These are phyloP conservation scores for Stephanodiscus minutulus DNA, from an alignment of 108 stramenopile species.

Conservation along the genomic window DNA sequence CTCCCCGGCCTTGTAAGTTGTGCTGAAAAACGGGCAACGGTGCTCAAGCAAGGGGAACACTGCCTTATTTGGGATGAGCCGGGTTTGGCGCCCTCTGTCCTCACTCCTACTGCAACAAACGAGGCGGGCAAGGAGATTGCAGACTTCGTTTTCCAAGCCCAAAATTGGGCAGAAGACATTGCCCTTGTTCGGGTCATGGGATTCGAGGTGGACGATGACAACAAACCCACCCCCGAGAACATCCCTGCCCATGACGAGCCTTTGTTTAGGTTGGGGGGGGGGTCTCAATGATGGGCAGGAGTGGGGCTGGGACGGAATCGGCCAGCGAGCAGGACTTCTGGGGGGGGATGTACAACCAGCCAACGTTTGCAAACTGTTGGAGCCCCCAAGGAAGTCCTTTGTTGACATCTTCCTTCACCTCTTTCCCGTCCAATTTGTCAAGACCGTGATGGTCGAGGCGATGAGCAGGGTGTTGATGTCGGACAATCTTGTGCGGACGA, in stretches of 20 bases:
- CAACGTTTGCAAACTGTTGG: not conserved
- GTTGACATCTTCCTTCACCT: not conserved
- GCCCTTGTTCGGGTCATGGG: not conserved
- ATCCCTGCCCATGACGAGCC: not conserved
- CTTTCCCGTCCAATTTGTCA: not conserved
- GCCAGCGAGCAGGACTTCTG: not conserved
- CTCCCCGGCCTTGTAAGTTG: no score
- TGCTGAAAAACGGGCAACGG: no score
- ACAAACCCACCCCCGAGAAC: constrained; percentile 11
- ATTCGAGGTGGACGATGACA: constrained; percentile 13
- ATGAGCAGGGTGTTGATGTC: not conserved
- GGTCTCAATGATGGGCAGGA: not conserved
- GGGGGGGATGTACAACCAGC: not conserved
- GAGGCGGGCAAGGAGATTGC: no score
- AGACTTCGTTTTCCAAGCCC: no score
- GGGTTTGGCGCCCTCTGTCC: no score
- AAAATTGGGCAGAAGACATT: constrained; percentile 17
- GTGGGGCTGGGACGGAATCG: no score
- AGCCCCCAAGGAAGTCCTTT: not conserved
- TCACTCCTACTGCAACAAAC: no score
- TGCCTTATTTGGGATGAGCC: no score
- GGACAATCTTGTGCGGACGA: not conserved
- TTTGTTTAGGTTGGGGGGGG: not conserved
- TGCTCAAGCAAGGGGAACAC: no score
- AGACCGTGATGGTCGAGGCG: not conserved